Conservation (phyloP, 805 yeast genomes). For the Pichia eremophila region DNA sequence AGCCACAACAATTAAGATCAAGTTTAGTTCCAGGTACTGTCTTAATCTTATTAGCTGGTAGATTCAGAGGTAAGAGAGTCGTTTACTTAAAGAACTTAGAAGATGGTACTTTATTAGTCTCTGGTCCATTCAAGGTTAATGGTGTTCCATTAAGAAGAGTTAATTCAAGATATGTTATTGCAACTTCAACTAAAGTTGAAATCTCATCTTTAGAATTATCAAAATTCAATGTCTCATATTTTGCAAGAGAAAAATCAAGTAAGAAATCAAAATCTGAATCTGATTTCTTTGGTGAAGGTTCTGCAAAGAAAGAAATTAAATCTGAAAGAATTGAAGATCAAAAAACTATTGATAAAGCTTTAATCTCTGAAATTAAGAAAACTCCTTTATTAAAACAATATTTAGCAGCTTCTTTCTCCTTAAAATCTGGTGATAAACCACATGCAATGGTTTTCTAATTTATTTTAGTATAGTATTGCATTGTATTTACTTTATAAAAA, state of each 20-base stretch:
- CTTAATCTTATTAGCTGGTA: slow-evolving; percentile 93
- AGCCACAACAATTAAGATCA: slow-evolving; percentile 92
- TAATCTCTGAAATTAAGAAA: slow-evolving; percentile 90
- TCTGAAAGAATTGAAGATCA: slow-evolving; percentile 95
- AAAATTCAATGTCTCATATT: slow-evolving; percentile 90
- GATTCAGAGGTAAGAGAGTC: slow-evolving; percentile 99
- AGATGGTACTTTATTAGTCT: slow-evolving; percentile 93
- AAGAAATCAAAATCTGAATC: slow-evolving; percentile 79
- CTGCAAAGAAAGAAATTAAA: slow-evolving; percentile 78
- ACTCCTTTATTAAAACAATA: slow-evolving; percentile 95
- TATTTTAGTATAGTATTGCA: slow-evolving; percentile 1
- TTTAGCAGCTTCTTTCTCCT: slow-evolving; percentile 90
- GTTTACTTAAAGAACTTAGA: slow-evolving; percentile 94
- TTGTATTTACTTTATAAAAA: slow-evolving; percentile 8
- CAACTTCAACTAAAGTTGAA: slow-evolving; percentile 88
- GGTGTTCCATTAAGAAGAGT: slow-evolving; percentile 99
- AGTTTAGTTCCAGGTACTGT: slow-evolving; percentile 97
- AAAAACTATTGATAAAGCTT: slow-evolving; percentile 87
- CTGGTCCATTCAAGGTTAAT: slow-evolving; percentile 99
- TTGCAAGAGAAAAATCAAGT: slow-evolving; percentile 87
- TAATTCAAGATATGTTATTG: slow-evolving; percentile 96
- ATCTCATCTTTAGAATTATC: slow-evolving; percentile 74
- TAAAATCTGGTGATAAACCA: slow-evolving; percentile 97
- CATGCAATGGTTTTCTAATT: slow-evolving; percentile 92
- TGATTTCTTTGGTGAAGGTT: slow-evolving; percentile 73